A percentile compares a stretch with the other conserved stretches of the same genome.
phyloP scores from a whole-genome alignment of 2,329 filamentous ascomycete species.

The Cercospora brassicicola region DNA sequence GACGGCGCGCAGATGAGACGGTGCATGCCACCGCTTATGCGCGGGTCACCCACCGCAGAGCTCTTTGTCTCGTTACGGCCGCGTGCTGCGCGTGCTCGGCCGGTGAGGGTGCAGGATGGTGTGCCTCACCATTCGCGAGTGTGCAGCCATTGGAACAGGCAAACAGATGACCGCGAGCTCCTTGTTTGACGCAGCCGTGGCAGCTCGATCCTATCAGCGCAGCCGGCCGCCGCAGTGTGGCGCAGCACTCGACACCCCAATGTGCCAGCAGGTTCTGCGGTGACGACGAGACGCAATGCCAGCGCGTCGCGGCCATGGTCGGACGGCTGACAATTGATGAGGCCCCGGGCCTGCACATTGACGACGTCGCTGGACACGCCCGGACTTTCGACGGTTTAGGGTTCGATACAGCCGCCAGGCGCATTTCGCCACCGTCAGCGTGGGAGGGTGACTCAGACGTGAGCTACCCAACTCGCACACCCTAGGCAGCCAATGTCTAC shows the following conservation, averaged over 20 bases:
- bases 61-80: slow-evolving; percentile 12
- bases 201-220: background rate
- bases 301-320: slow-evolving; percentile 4
- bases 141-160: slow-evolving; percentile 19
- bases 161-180: slow-evolving; percentile 24
- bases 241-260: slow-evolving; percentile 13
- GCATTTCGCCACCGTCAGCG: slow-evolving; percentile 9
- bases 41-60: slow-evolving; percentile 12
- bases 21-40: slow-evolving; percentile 20
- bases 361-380: background rate
- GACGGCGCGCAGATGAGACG: slow-evolving; percentile 2
- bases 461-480: slow-evolving; percentile 6
- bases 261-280: slow-evolving; percentile 9
- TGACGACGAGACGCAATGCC: background rate
- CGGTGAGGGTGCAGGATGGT: slow-evolving; percentile 12
- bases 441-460: slow-evolving; percentile 13
- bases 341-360: background rate
- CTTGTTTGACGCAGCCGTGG: slow-evolving; percentile 9
- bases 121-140: slow-evolving; percentile 19
- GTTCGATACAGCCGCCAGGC: slow-evolving; percentile 8
- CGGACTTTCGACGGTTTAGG: background rate
- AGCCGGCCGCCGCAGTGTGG: slow-evolving; percentile 9
- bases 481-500: slow-evolving; percentile 13
- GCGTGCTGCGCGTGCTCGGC: slow-evolving; percentile 9
- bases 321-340: slow-evolving; percentile 4